phyloP scores from a whole-genome alignment of 768 basidiomycete genomes.

The Mycena floridula region DNA sequence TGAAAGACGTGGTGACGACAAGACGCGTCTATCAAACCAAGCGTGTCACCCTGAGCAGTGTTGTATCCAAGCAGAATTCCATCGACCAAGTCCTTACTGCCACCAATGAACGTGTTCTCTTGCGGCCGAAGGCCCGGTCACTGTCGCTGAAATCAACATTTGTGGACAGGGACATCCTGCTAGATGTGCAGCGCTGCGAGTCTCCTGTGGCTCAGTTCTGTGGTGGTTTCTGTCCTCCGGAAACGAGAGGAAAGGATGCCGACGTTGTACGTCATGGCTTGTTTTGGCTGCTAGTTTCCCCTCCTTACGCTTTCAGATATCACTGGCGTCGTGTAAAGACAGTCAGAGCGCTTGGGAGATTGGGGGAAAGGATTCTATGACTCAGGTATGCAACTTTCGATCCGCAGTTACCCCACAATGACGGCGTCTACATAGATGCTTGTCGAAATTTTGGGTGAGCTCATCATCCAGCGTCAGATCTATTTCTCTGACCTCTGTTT shows the following conservation, averaged over 20 bases:
- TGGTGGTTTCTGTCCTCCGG: constrained; percentile 24
- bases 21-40: constrained; percentile 18
- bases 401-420: too few relatives aligned
- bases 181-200: constrained; percentile 12
- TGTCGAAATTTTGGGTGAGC: not conserved
- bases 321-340: constrained; percentile 14
- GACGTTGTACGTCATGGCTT: too few relatives aligned
- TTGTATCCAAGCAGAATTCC: constrained; percentile 14
- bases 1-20: too few relatives aligned
- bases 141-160: not conserved
- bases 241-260: too few relatives aligned
- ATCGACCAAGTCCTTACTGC: constrained; percentile 10
- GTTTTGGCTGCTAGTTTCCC: too few relatives aligned
- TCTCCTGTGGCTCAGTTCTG: constrained; percentile 28
- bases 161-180: constrained; percentile 9
- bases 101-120: constrained; percentile 1
- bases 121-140: not conserved
- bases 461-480: not conserved
- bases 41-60: constrained; percentile 12
- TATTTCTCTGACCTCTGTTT: not conserved
- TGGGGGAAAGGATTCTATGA: constrained; percentile 10
- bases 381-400: too few relatives aligned
- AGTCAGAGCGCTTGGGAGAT: constrained; percentile 11
- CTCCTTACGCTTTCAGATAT: constrained; percentile 6
- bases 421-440: too few relatives aligned